Percentiles rank a stretch among this genome's conserved stretches.
Conservation (phyloP, 2,329 filamentous ascomycete genomes). For the Penicillium sp. region DNA sequence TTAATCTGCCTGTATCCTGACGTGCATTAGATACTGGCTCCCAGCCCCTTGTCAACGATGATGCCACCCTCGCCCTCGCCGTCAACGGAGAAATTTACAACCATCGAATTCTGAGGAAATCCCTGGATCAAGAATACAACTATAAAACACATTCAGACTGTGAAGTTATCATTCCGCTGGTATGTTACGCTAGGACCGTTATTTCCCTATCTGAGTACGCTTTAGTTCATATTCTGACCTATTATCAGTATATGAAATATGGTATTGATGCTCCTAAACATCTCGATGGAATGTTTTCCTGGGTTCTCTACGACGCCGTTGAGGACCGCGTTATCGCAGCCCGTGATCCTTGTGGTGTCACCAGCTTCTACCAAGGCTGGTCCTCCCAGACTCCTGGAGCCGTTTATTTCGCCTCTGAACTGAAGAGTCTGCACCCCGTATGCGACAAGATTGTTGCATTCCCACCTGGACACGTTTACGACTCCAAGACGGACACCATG, state of each 20-base stretch:
- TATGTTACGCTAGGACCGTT: conserved; percentile 43
- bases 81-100: conserved; percentile 99
- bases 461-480: conserved; percentile 92
- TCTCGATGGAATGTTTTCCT: conserved; percentile 99
- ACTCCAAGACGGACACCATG: conserved; percentile 81
- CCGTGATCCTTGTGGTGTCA: conserved; percentile 93
- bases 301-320: conserved; percentile 94
- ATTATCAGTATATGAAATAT: conserved; percentile 76
- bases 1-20: not conserved
- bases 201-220: not conserved
- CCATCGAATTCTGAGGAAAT: conserved; percentile 90
- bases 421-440: conserved; percentile 88
- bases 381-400: conserved; percentile 76
- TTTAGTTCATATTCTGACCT: conserved; percentile 16
- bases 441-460: conserved; percentile 95
- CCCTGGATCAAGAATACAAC: conserved; percentile 76
- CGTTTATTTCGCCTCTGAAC: conserved; percentile 93
- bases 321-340: conserved; percentile 90
- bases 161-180: conserved; percentile 96
- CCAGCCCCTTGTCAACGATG: conserved; percentile 89
- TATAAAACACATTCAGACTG: conserved; percentile 99
- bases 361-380: conserved; percentile 94
- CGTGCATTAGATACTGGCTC: conserved; percentile 73
- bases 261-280: conserved; percentile 87
- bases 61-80: conserved; percentile 81